Evolutionary conservation across 139 green algal genomes (phyloP), one percentile per base, ranked within the genome.

Genomic region (Chlamydomonas eustigma): DNA sequence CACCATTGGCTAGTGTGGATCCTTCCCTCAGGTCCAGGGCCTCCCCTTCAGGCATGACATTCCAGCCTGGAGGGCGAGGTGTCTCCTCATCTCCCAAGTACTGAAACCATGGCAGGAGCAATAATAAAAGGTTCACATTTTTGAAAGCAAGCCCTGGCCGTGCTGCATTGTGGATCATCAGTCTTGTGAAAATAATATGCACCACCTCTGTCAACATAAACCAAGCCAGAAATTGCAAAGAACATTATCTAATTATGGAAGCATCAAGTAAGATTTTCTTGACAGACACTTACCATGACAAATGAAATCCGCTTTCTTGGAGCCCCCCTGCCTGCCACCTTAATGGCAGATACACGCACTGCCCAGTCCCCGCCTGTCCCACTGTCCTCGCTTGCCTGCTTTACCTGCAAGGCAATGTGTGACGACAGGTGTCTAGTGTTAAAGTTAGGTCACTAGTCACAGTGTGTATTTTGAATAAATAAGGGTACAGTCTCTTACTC

Each of bases 81-180:
- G 44, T 77, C 32, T 82, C 58, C 44, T 86, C 85, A 28, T 85
- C 81, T 8, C 71, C 77, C 12, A 92, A 37, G 75, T 93, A 93
- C 44, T 58, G 44, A 28, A 58, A 18, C 12, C 12, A 58, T 12
- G 44, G 44, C 12, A 58, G 18, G 44, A 18, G 44, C n/a, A n/a
- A n/a, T n/a, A n/a, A n/a, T n/a, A n/a, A n/a, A n/a, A n/a, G n/a
- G n/a, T n/a, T n/a, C n/a, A n/a, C n/a, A n/a, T n/a, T n/a, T n/a
- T n/a, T n/a, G n/a, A n/a, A n/a, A n/a, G n/a, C n/a, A n/a, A n/a
- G n/a, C n/a, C n/a, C n/a, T n/a, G n/a, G n/a, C n/a, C n/a, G n/a
- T n/a, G n/a, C n/a, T n/a, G n/a, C n/a, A n/a, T n/a, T n/a, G n/a
- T n/a, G n/a, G n/a, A n/a, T n/a, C n/a, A n/a, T n/a, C n/a, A n/a